Percentiles rank a stretch among this genome's conserved stretches.
Conservation (phyloP, 768 basidiomycete species). For the Fibroporia radiculosa region DNA sequence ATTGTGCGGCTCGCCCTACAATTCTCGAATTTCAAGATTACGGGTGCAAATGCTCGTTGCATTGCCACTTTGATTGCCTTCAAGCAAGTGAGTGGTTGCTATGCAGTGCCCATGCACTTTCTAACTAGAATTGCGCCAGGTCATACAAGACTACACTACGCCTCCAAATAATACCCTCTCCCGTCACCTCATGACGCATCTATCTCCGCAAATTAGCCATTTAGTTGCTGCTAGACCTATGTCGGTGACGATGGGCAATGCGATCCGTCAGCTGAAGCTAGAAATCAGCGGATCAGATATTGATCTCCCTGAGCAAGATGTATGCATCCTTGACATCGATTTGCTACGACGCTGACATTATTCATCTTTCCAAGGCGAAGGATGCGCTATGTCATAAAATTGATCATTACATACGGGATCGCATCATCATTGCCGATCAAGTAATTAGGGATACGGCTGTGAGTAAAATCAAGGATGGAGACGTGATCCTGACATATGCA, state of each 20-base stretch:
- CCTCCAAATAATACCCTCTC: conserved; percentile 83
- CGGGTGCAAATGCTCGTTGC: conserved; percentile 92
- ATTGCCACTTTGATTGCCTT: conserved; percentile 89
- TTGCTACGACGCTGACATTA: background rate
- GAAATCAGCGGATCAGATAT: conserved; percentile 91
- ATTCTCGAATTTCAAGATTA: conserved; percentile 87
- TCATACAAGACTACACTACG: conserved; percentile 86
- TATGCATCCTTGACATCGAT: conserved; percentile 28
- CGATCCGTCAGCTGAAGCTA: conserved; percentile 88
- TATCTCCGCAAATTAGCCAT: conserved; percentile 90
- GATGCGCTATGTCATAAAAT: conserved; percentile 76
- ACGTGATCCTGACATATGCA: conserved; percentile 89
- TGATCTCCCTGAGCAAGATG: conserved; percentile 93
- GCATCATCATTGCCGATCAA: conserved; percentile 88
- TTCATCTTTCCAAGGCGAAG: conserved; percentile 61
- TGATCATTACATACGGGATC: conserved; percentile 88
- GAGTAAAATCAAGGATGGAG: conserved; percentile 91
- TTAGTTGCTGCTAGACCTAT: conserved; percentile 83
- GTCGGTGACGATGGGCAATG: conserved; percentile 92
- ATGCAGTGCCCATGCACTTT: background rate
- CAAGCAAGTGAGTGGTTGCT: conserved; percentile 60
- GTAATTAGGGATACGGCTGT: conserved; percentile 86
- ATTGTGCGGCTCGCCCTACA: conserved; percentile 82
- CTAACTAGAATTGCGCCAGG: conserved; percentile 35
- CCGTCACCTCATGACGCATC: conserved; percentile 84